Evolutionary conservation across 331 rosid genomes (phyloP), one percentile per base, ranked within the genome.

Genomic region (Malus hybrid): DNA sequence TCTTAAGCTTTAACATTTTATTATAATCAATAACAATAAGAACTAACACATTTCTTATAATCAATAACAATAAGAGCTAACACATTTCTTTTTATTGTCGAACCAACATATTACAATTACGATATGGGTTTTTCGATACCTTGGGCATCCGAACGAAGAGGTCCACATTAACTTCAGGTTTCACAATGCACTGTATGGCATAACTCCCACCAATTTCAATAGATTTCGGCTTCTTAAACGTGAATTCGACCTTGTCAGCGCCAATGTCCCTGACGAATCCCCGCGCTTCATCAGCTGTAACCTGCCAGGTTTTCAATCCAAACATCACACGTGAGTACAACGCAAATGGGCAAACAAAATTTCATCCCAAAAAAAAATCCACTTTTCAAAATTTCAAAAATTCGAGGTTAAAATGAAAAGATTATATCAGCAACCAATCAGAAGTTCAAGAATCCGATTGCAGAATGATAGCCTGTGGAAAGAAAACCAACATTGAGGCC

Each of bases 201-300:
- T 90, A 95, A 73, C 97, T 95, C 32, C 97, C 99, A 13, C 90
- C 89, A 12, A 84, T 79, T 71, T 83, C 73, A 34, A 92, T 3
- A 55, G 84, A 82, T 52, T 75, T 56, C 5, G 97, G 97, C 76
- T 84, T 90, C 87, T 82, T 86, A 73, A 92, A 95, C 52, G 74
- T 84, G 85, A 95, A 95, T 22, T 88, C 97, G 56, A 92, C 96
- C 81, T 89, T 95, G 79, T 95, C 97, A 0, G 89, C 90, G 34
- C 96, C 99, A 82, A 95, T 85, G 80, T 92, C 97, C 73, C 81
- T 77, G 28, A 94, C 86, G 72, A 90, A 94, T 24, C 83, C 76
- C 12, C 88, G 79, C 66, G 97, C 97, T 55, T 83, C 63, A 34
- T 89, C 90, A 0, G 84, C 91, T 19, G 87, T 85, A 10, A 92